phyloP scores from a whole-genome alignment of 2,329 filamentous ascomycete genomes.

The Aspergillus luchuensis region DNA sequence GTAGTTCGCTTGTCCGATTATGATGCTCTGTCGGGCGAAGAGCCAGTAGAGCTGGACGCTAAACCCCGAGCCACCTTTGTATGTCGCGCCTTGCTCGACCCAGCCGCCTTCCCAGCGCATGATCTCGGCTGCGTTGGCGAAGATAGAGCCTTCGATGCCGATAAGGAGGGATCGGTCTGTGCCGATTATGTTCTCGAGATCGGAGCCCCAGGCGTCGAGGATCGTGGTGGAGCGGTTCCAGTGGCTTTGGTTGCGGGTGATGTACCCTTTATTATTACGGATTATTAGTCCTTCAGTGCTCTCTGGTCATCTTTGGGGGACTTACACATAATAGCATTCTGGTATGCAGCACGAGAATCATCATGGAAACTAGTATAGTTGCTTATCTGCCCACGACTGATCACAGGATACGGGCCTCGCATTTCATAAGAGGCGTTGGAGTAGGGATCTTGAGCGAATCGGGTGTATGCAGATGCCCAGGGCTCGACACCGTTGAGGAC shows the following conservation, averaged over 20 bases:
- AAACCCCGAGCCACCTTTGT: constrained; percentile 42
- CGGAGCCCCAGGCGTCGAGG: constrained; percentile 33
- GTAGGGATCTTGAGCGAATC: not conserved
- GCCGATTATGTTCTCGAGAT: constrained; percentile 19
- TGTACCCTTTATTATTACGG: constrained; percentile 32
- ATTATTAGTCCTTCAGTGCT: too few relatives aligned
- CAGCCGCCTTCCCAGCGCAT: constrained; percentile 49
- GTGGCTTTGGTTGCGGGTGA: constrained; percentile 41
- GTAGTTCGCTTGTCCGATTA: constrained; percentile 48
- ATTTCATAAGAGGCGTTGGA: not conserved
- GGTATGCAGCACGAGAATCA: not conserved
- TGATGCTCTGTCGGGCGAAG: constrained; percentile 42
- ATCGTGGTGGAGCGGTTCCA: constrained; percentile 40
- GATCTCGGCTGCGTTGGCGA: constrained; percentile 49
- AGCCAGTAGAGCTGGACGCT: constrained; percentile 47
- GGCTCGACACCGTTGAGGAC: not conserved
- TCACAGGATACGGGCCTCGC: not conserved
- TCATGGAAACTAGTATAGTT: not conserved
- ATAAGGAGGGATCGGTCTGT: constrained; percentile 38
- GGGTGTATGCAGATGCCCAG: not conserved
- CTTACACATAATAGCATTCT: constrained; percentile 4
- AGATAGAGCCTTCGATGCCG: constrained; percentile 43
- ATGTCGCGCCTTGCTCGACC: constrained; percentile 39
- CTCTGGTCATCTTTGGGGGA: too few relatives aligned
- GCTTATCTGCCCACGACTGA: not conserved